These are phyloP conservation scores for Apostasia ramifera DNA, from an alignment of 106 monocot species.

Conservation along the genomic window DNA sequence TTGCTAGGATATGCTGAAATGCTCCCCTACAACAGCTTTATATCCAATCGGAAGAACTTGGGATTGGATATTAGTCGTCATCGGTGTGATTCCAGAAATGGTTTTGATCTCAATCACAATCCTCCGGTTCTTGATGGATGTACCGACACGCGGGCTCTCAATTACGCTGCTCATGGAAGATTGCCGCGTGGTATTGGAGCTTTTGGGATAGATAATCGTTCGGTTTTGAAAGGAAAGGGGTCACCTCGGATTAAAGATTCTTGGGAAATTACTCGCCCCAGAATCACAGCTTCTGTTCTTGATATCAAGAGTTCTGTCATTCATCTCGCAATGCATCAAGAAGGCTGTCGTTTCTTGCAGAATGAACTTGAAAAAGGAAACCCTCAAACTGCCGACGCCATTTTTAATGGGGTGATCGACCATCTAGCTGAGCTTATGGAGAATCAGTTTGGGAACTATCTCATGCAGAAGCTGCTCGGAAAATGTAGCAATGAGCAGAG, in stretches of 20 bases:
- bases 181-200: neutral
- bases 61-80: neutral
- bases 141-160: neutral
- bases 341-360: slow-evolving; percentile 56
- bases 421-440: slow-evolving; percentile 47
- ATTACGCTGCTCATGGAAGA: neutral
- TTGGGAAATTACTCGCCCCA: neutral
- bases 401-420: slow-evolving; percentile 33
- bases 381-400: slow-evolving; percentile 16
- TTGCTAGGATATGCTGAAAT: too few species aligned
- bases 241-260: neutral
- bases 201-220: neutral
- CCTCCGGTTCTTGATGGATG: neutral
- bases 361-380: slow-evolving; percentile 34
- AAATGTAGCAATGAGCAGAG: slow-evolving; percentile 49
- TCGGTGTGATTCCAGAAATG: neutral
- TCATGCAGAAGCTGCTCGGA: slow-evolving; percentile 59
- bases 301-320: slow-evolving; percentile 20
- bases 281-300: neutral
- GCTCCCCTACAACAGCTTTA: too few species aligned
- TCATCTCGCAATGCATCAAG: slow-evolving; percentile 37
- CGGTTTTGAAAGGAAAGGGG: neutral
- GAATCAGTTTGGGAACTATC: slow-evolving; percentile 56
- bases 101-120: neutral
- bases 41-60: too few species aligned